A percentile compares a stretch with the other conserved stretches of the same genome.
These are phyloP conservation scores for Endogone sp. DNA, from an alignment of 192 early-diverging fungal genomes.

Conservation along the genomic window DNA sequence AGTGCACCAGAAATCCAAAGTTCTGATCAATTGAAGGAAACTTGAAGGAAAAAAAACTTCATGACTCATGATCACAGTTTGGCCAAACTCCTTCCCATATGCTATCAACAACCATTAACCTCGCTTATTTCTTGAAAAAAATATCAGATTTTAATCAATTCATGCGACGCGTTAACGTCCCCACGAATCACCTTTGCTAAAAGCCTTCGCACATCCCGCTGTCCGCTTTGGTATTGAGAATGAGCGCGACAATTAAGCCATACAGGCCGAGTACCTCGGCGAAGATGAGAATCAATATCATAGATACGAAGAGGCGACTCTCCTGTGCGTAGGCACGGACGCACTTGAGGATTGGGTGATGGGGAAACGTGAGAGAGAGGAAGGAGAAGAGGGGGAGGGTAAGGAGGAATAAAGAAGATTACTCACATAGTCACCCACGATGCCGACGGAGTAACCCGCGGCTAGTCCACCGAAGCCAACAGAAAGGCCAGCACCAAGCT, in stretches of 20 bases:
- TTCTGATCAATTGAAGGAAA: no score
- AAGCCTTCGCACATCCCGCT: neutral
- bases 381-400: neutral
- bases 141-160: no score
- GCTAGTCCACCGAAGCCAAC: constrained; percentile 84
- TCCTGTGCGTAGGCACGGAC: constrained; percentile 81
- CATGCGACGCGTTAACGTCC: no score
- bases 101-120: no score
- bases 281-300: constrained; percentile 85
- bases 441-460: constrained; percentile 88
- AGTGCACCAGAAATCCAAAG: no score
- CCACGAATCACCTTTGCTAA: no score
- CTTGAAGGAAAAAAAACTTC: no score
- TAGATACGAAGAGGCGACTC: constrained; percentile 78
- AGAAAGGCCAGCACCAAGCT: constrained; percentile 75
- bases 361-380: neutral
- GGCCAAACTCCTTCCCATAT: no score
- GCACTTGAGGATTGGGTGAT: constrained; percentile 20
- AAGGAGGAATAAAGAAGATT: neutral
- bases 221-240: constrained; percentile 76
- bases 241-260: constrained; percentile 81
- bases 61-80: no score
- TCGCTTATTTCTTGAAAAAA: no score
- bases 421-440: constrained; percentile 77
- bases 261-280: constrained; percentile 87